Conservation (phyloP, 345 rosid genomes). For the Gossypium bickii region DNA sequence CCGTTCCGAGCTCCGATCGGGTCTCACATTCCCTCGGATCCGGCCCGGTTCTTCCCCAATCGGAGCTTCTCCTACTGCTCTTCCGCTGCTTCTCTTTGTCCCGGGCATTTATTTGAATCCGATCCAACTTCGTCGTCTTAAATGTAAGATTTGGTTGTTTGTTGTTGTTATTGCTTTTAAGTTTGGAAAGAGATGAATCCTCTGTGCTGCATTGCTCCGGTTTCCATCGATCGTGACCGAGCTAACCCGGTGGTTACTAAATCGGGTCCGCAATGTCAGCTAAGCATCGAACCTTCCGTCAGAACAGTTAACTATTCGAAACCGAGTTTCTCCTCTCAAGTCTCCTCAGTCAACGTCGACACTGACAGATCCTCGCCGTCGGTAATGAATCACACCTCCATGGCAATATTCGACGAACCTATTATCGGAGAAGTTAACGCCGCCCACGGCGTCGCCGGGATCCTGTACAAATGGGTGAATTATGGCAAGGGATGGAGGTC, state of each 20-base stretch:
- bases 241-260: conserved; percentile 52
- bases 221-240: conserved; percentile 87
- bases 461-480: conserved; percentile 93
- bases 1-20: conserved; percentile 42
- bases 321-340: conserved; percentile 56
- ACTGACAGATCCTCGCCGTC: conserved; percentile 20
- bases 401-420: conserved; percentile 14
- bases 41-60: conserved; percentile 1
- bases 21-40: conserved; percentile 19
- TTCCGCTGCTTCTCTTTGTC: neutral
- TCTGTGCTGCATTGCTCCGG: conserved; percentile 99
- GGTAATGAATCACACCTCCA: conserved; percentile 24
- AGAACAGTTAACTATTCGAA: conserved; percentile 42
- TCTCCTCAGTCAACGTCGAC: conserved; percentile 51
- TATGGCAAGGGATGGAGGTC: conserved; percentile 95
- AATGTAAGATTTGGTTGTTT: conserved; percentile 2
- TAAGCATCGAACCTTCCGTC: conserved; percentile 33
- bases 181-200: conserved; percentile 62
- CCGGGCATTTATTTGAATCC: conserved; percentile 7
- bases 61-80: conserved; percentile 12
- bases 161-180: neutral
- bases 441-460: conserved; percentile 54
- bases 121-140: neutral
- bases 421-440: conserved; percentile 29
- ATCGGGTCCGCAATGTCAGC: conserved; percentile 45